Evolutionary conservation across 345 rosid species (phyloP), one percentile per base, ranked within the genome.

Genomic region (Hypericum perforatum): DNA sequence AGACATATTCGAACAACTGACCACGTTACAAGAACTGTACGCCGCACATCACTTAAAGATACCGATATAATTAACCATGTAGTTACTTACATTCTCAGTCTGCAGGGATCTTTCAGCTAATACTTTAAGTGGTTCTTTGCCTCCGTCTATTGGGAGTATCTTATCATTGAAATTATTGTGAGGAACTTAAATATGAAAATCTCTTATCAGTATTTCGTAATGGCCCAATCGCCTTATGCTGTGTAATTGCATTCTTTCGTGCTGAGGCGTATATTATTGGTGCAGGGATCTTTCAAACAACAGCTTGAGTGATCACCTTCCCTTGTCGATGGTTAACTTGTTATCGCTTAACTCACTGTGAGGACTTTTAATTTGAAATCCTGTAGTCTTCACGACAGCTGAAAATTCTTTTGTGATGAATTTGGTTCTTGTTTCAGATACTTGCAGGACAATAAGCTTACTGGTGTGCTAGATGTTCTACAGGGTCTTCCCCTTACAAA

Each of bases 211-310:
- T 22, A 22, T 22, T 22, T 22, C 32, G 4, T 22, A 22, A 22
- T 22, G 32, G 32, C 32, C 4, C 32, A 22, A 1, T 22, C 32
- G 32, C 32, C 32, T 22, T 22, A 1, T 22, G 2, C 32, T 22
- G 32, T 22, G 32, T 22, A 22, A 62, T 14, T 62, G 10, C 36
- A 47, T 45, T 37, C 48, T 9, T 62, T 68, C 50, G 39, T 41
- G 74, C 65, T 61, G 53, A 37, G 56, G 57, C 6, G 10, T 47
- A 41, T 45, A 47, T 46, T 58, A 39, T 54, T 22, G 45, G 50
- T 76, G 69, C 74, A 88, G 95, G 73, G 94, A 92, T 61, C 56
- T 92, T 54, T 83, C 98, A 0, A 72, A 69, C 60, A 85, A 92
- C 69, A 80, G 77, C 61, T 73, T 92, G 66, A 76, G 63, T 15